Evolutionary conservation across 225 moss, liverwort and hornwort genomes (phyloP).

Genomic region (Takakia lepidozioides): DNA sequence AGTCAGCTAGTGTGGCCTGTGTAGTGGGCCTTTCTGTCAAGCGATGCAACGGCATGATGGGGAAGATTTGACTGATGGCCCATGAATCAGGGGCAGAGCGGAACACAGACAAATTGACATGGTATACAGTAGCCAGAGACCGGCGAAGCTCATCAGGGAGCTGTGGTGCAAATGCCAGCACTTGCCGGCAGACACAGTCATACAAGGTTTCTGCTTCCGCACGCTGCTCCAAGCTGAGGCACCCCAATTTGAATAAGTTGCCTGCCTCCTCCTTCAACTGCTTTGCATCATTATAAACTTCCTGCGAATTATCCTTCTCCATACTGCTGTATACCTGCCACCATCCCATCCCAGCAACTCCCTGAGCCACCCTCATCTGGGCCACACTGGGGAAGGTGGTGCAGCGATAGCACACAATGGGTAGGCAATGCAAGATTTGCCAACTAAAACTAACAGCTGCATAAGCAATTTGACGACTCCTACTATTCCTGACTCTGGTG

Average conservation of each 20-base stretch:
- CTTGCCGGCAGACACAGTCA: constrained; percentile 62
- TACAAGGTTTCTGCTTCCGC: constrained; percentile 70
- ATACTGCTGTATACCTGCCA: constrained; percentile 46
- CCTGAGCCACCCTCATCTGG: too few species aligned
- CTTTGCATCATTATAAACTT: constrained; percentile 74
- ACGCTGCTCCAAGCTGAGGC: constrained; percentile 74
- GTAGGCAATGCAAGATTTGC: too few species aligned
- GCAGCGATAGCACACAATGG: too few species aligned
- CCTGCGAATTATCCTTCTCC: constrained; percentile 52
- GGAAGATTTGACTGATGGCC: constrained; percentile 79
- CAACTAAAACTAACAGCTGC: too few species aligned
- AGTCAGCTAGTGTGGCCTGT: constrained; percentile 60
- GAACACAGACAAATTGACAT: constrained; percentile 76
- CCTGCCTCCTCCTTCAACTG: constrained; percentile 62
- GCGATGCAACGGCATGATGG: constrained; percentile 74
- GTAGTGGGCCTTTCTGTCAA: constrained; percentile 58
- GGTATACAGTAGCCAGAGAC: constrained; percentile 64
- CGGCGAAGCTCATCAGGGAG: constrained; percentile 49
- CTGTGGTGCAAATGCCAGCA: constrained; percentile 42
- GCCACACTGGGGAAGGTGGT: too few species aligned
- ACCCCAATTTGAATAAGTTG: constrained; percentile 69
- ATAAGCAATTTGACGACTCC: too few species aligned
- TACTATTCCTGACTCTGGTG: too few species aligned
- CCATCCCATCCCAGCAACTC: not conserved
- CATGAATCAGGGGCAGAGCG: constrained; percentile 81